Evolutionary conservation across 2,329 filamentous ascomycete species (phyloP).

Genomic region (Huntiella bhutanensis): DNA sequence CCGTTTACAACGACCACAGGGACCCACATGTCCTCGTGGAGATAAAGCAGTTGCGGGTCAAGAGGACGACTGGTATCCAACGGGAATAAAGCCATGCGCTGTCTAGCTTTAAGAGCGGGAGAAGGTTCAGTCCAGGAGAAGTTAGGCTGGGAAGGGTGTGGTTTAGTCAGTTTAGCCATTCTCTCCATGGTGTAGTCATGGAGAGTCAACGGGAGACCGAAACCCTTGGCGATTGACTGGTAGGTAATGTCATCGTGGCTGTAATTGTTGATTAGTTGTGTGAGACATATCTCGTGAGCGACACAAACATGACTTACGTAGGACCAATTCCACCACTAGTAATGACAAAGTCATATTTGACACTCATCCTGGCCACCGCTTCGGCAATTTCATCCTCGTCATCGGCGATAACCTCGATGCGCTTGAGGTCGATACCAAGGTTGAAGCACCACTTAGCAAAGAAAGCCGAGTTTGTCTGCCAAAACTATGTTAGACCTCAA

Average conservation of each 20-base stretch:
- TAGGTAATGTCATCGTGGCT: conserved; percentile 98
- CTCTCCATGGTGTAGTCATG: conserved; percentile 59
- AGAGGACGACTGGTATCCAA: conserved; percentile 47
- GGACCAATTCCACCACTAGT: conserved; percentile 89
- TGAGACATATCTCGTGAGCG: too few species aligned
- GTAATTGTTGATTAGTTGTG: neutral
- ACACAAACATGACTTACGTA: conserved; percentile 39
- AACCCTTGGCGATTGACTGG: conserved; percentile 79
- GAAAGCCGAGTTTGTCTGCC: conserved; percentile 34
- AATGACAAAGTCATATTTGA: conserved; percentile 81
- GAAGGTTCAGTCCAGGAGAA: conserved; percentile 78
- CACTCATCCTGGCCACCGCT: conserved; percentile 70
- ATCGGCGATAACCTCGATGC: conserved; percentile 84
- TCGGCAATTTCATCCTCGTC: conserved; percentile 83
- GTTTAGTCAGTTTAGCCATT: conserved; percentile 68
- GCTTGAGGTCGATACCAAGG: conserved; percentile 50
- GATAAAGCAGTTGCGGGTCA: conserved; percentile 59
- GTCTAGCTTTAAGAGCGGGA: conserved; percentile 57
- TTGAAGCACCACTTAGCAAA: conserved; percentile 47
- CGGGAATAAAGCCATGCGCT: conserved; percentile 81
- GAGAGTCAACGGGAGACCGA: conserved; percentile 54
- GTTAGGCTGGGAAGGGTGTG: conserved; percentile 49
- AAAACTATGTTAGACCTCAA: neutral
- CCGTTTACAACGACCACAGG: conserved; percentile 77
- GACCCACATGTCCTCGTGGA: conserved; percentile 71